Evolutionary conservation across 371 early-diverging fungal genomes (phyloP).

Genomic region (Lichtheimia hyalospora): DNA sequence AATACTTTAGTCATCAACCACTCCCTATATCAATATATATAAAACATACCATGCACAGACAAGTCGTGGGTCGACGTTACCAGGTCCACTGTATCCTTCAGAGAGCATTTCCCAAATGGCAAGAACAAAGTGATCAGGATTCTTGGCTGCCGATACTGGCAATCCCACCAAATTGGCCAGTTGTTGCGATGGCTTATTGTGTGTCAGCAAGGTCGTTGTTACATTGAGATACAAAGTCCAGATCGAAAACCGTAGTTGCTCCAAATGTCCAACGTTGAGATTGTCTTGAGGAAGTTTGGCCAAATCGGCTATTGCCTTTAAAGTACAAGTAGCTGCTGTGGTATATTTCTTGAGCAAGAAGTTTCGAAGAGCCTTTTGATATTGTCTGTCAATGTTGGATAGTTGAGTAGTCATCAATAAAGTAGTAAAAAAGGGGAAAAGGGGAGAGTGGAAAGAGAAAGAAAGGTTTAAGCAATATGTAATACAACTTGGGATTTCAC

Average conservation of each 20-base stretch:
- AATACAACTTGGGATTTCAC: no score
- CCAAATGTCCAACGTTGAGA: neutral
- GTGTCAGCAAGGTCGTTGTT: constrained; percentile 23
- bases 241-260: constrained; percentile 8
- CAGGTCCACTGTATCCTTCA: constrained; percentile 15
- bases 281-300: constrained; percentile 1
- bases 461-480: neutral
- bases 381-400: constrained; percentile 5
- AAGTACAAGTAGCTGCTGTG: constrained; percentile 13
- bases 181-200: constrained; percentile 6
- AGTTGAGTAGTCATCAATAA: neutral
- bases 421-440: neutral
- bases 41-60: constrained; percentile 35
- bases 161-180: constrained; percentile 16
- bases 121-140: constrained; percentile 19
- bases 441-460: neutral
- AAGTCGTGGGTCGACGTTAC: constrained; percentile 26
- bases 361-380: constrained; percentile 18
- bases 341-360: constrained; percentile 21
- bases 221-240: constrained; percentile 42
- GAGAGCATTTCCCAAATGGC: constrained; percentile 27
- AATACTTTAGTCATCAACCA: neutral
- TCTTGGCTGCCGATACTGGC: neutral
- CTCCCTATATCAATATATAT: neutral
- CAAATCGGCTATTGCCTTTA: constrained; percentile 9